These are phyloP conservation scores for Luzula sylvatica DNA, from an alignment of 176 grass and related monocot genomes.

Conservation along the genomic window DNA sequence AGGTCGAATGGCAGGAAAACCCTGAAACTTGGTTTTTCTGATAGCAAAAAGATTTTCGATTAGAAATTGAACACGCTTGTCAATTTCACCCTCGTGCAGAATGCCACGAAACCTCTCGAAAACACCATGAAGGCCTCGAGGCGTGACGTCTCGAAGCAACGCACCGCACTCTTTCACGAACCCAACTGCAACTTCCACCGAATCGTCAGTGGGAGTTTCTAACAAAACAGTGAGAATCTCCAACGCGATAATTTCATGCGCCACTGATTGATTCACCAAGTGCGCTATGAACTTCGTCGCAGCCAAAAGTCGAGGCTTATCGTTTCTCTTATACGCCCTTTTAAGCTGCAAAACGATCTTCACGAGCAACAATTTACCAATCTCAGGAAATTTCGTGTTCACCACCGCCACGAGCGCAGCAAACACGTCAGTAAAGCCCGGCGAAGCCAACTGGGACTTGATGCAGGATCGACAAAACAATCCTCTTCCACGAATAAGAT, in stretches of 20 bases:
- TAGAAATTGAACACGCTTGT: too few relatives aligned
- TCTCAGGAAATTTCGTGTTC: too few relatives aligned
- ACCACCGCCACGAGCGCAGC: constrained; percentile 66
- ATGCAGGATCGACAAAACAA: constrained; percentile 92
- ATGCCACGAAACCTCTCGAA: too few relatives aligned
- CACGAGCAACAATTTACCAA: too few relatives aligned
- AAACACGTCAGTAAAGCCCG: constrained; percentile 87
- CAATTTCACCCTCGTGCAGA: too few relatives aligned
- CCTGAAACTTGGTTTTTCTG: constrained; percentile 97
- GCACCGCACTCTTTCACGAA: constrained; percentile 96
- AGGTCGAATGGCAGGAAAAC: constrained; percentile 80
- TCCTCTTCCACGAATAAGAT: too few relatives aligned
- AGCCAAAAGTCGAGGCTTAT: constrained; percentile 79
- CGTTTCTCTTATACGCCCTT: constrained; percentile 37
- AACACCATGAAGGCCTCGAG: constrained; percentile 84
- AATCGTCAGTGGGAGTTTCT: constrained; percentile 93
- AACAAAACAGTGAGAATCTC: constrained; percentile 71
- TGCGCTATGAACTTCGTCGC: constrained; percentile 96
- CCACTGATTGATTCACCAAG: constrained; percentile 96
- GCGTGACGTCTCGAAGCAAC: constrained; percentile 67
- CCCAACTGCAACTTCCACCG: constrained; percentile 86
- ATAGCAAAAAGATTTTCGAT: constrained; percentile 97
- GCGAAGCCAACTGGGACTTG: constrained; percentile 90
- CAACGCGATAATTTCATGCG: too few relatives aligned
- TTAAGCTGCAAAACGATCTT: too few relatives aligned